These are phyloP conservation scores for Cryphonectria naterciae DNA, from an alignment of 2,329 filamentous ascomycete genomes.

Conservation along the genomic window DNA sequence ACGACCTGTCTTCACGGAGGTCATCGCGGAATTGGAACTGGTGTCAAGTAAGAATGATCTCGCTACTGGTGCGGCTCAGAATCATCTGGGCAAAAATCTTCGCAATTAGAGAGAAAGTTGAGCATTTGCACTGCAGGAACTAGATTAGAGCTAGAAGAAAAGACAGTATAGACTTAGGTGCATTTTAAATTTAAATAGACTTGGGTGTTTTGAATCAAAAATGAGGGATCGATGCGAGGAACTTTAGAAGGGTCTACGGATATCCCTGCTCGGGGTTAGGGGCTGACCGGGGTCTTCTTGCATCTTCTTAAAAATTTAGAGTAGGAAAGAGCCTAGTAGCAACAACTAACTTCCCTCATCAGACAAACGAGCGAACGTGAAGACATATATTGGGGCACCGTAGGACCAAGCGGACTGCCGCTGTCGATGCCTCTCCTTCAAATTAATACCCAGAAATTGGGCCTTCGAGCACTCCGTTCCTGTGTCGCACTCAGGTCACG, in stretches of 20 bases:
- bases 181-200: neutral
- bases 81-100: neutral
- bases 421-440: neutral
- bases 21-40: constrained; percentile 32
- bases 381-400: neutral
- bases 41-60: neutral
- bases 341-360: neutral
- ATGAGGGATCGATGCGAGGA: neutral
- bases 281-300: neutral
- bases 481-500: neutral
- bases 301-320: neutral
- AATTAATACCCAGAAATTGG: neutral
- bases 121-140: neutral
- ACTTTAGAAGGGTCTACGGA: neutral
- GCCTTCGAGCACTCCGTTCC: neutral
- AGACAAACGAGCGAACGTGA: neutral
- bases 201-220: neutral
- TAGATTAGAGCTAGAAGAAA: neutral
- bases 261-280: neutral
- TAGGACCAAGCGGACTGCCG: neutral
- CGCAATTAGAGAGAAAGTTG: neutral
- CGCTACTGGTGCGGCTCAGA: neutral
- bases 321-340: neutral
- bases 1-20: constrained; percentile 40
- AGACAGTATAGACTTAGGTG: neutral